Base-by-base conservation (phyloP, 345 rosid species). In the Arabis hirsuta region DNA sequence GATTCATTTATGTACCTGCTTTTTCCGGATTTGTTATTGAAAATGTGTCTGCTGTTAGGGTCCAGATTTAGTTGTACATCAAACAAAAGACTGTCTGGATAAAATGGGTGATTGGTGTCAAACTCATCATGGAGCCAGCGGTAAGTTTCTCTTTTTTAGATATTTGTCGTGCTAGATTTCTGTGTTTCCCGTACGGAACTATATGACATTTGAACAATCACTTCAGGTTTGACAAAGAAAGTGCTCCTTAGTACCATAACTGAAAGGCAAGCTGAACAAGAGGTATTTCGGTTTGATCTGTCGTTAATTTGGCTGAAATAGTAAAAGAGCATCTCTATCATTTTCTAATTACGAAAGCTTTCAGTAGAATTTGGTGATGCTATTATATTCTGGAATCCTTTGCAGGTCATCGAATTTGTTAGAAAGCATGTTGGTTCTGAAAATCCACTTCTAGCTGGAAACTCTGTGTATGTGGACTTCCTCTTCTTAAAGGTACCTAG, bases 41-140 rank as follows among this genome's bases (percentile, higher is more conserved):
- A 13, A 6, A 13, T 3, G 39, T 47, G 63, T 71, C 12, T 82
- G 39, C 19, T 84, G 41, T 41, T 53, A 95, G 96, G 97, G 99
- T 72, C 97, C 99, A 68, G 91, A 88, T 79, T 65, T 91, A 78
- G 96, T 95, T 72, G 80, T 95, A 72, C 88, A 90, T 84, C 99
- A 95, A 76, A 80, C 82, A 13, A 79, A 81, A 70, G 90, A 87
- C 46, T 91, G 96, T 62, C 32, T 95, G 69, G 89, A 88, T 73
- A 67, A 76, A 69, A 91, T 91, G 96, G 88, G 87, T 55, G 97
- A 95, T 32, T 89, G 99, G 99, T 95, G 97, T 77, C 90, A 84
- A 81, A 76, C 52, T 63, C 97, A 91, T 82, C 99, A 91, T 57
- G 88, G 80, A 26, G 90, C 85, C 66, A 95, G 97, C 76, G 97